These are phyloP conservation scores for Vitrella brassicaformis DNA, from an alignment of 73 alveolate genomes.

Conservation along the genomic window DNA sequence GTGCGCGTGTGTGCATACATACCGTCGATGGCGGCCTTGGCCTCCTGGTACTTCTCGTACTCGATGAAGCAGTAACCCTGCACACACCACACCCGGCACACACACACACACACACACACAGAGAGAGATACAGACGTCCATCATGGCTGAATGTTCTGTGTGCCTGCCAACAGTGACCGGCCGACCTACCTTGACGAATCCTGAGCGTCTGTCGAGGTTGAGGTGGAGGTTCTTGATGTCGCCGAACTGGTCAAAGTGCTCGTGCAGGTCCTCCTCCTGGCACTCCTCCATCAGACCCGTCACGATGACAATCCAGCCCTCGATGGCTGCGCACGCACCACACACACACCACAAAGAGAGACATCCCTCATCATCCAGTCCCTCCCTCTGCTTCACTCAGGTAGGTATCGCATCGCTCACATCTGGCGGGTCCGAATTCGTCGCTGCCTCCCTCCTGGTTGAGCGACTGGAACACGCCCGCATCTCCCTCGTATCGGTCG, in stretches of 20 bases:
- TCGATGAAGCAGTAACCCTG: slow-evolving; percentile 68
- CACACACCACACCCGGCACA: background rate
- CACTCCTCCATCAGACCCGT: slow-evolving; percentile 73
- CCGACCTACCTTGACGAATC: slow-evolving; percentile 46
- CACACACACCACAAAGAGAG: no score
- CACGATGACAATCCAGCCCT: slow-evolving; percentile 58
- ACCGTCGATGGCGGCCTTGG: slow-evolving; percentile 54
- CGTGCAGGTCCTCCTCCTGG: slow-evolving; percentile 67
- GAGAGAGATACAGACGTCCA: background rate
- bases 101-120: background rate
- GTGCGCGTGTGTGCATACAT: no score
- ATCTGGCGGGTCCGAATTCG: no score
- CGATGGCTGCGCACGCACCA: slow-evolving; percentile 43
- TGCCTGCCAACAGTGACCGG: background rate
- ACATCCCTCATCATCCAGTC: no score
- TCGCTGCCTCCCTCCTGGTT: background rate
- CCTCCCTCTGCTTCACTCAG: no score
- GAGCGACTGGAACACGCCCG: background rate
- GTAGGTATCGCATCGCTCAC: no score
- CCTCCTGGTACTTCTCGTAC: slow-evolving; percentile 51
- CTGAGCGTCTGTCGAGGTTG: slow-evolving; percentile 69
- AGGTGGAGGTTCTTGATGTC: slow-evolving; percentile 61
- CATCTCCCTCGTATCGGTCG: background rate
- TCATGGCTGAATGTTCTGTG: background rate
- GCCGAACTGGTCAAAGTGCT: slow-evolving; percentile 64